A percentile compares a stretch with the other conserved stretches of the same genome.
Evolutionary conservation across 176 grass and related monocot species (phyloP).

Genomic region (Aegilops longissima): DNA sequence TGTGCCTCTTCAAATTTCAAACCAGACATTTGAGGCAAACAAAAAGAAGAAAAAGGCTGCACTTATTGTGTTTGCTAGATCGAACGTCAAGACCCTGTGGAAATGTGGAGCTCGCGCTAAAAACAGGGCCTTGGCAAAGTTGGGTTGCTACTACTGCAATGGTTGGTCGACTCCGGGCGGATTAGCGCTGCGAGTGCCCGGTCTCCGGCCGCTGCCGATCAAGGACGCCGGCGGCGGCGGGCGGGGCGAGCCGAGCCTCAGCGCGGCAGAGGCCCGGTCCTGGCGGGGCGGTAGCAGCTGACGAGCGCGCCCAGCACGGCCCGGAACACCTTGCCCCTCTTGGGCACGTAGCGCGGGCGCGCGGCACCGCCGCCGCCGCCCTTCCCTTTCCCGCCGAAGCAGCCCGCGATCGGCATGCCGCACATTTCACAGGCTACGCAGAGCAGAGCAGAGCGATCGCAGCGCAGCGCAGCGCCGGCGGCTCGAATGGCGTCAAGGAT

Average conservation of each 20-base stretch:
- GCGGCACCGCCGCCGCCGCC: not conserved
- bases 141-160: not conserved
- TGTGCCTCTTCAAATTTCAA: not conserved
- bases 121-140: not conserved
- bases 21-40: not conserved
- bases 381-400: not conserved
- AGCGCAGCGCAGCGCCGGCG: not conserved
- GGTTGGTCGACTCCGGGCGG: not conserved
- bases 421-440: not conserved
- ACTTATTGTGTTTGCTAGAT: not conserved
- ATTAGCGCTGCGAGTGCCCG: not conserved
- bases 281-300: slow-evolving; percentile 30
- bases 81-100: not conserved
- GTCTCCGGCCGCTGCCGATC: not conserved
- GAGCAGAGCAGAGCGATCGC: not conserved
- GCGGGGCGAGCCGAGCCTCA: slow-evolving; percentile 2
- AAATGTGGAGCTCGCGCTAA: not conserved
- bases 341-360: slow-evolving; percentile 44
- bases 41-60: not conserved
- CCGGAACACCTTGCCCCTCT: slow-evolving; percentile 40
- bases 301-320: slow-evolving; percentile 1
- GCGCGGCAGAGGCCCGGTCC: slow-evolving; percentile 36
- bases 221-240: not conserved
- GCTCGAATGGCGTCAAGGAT: not conserved
- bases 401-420: not conserved